Conservation (phyloP, 2,329 filamentous ascomycete species). For the Trichoderma pleuroti region DNA sequence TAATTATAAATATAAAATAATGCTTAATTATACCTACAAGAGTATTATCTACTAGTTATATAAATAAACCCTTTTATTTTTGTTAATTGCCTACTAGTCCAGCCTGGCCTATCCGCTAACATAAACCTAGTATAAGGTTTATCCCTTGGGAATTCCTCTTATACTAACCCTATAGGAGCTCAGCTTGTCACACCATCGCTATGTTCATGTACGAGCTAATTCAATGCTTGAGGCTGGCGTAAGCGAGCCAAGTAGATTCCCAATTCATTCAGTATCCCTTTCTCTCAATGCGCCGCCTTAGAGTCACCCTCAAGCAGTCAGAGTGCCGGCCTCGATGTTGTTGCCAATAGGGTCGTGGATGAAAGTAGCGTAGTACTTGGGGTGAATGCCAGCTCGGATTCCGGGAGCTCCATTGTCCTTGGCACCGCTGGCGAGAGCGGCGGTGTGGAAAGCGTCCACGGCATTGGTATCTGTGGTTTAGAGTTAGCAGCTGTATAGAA, state of each 20-base stretch:
- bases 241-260: not conserved
- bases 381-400: slow-evolving; percentile 36
- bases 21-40: no score
- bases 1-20: no score
- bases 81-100: no score
- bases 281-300: not conserved
- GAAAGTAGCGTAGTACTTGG: slow-evolving; percentile 45
- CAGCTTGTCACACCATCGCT: not conserved
- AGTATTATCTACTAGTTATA: no score
- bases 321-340: slow-evolving; percentile 39
- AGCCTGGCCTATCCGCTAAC: no score
- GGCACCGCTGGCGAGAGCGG: slow-evolving; percentile 38
- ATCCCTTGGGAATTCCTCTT: no score
- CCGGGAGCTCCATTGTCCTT: slow-evolving; percentile 44
- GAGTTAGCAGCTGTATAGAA: not conserved
- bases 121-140: no score
- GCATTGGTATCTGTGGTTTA: slow-evolving; percentile 31
- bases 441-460: slow-evolving; percentile 41
- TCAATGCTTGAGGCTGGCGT: not conserved
- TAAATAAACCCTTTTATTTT: no score
- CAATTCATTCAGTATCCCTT: not conserved
- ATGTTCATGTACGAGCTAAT: not conserved
- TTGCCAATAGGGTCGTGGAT: slow-evolving; percentile 44
- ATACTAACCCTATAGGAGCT: no score
- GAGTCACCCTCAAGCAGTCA: slow-evolving; percentile 27